Base-by-base conservation (phyloP, 148 eudicot genomes). In the Persicaria tinctoria region DNA sequence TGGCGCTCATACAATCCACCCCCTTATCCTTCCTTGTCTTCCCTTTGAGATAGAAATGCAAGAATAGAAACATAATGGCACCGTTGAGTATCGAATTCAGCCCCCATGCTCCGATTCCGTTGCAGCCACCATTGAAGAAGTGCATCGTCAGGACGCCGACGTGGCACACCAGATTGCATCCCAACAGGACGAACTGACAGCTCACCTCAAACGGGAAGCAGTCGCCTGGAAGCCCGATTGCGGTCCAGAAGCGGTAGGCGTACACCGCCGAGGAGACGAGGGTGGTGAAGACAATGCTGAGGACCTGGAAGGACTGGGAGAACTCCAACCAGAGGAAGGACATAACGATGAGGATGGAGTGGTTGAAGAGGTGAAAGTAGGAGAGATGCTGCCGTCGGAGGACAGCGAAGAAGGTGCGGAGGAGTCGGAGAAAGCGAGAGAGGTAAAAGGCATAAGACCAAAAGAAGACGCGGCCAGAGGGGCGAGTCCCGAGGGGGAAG, bases 261-360 rank as follows among this genome's bases (percentile, higher is more conserved):
- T 94, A 91, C 0, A 94, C 92, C 0, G 87, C 75, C 0, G 91
- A 78, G 32, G 88, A 90, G 0, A 84, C 84, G 0, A 87, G 77
- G 0, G 93, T 90, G 1, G 97, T 89, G 6, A 81, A 74, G 0
- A 94, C 68, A 0, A 94, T 89, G 0, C 86, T 97, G 8, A 94
- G 74, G 0, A 91, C 93, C 56, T 94, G 98, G 9, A 91, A 88
- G 3, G 93, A 88, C 46, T 91, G 97, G 0, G 97, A 91, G 68
- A 89, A 94, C 32, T 94, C 97, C 1, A 94, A 90, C 97, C 98
- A 94, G 5, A 91, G 80, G 63, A 94, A 94, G 0, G 97, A 87
- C 75, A 83, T 86, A 64, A 84, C 66, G 64, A 94, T 88, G n/a
- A 86, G 78, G 2, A 87, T 78, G 0, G 96, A 87, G 57, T 89